Evolutionary conservation across 208 protist species (phyloP), one percentile per base, ranked within the genome.

Genomic region (Leishmania turanica): DNA sequence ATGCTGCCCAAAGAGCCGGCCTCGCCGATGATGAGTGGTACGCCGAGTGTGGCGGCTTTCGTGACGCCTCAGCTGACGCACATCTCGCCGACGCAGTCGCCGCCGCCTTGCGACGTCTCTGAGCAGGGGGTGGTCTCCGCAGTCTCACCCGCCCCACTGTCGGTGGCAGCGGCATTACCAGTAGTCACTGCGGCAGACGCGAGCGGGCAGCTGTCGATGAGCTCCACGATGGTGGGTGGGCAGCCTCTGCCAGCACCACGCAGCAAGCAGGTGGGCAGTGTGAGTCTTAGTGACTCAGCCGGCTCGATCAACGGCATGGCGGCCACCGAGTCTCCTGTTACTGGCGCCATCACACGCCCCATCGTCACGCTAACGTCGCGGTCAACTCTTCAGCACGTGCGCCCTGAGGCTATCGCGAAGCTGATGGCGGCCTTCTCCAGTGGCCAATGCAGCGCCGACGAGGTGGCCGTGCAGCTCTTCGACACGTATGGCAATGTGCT

Each of bases 171-270:
- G 24, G 75, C 58, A n/a, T 19, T 60, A 1, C 6, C 45, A 21
- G 71, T 65, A n/a, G 31, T 31, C 65, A 47, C 19, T 47, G 34
- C 34, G 21, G 45, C 31, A 1, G 69, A 71, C 65, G 40, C 65
- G 17, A 74, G 21, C 27, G 65, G 64, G 78, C 78, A 75, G 64
- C 71, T 62, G 64, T 60, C 69, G n/a, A 70, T 58, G 68, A 80
- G 34, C 53, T 73, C 66, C 34, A 78, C 85, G 8, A 89, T 78
- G 87, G 88, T 91, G 5, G 81, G 87, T 31, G 84, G 86, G 15
- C 89, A 86, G 75, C 84, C 84, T 27, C 82, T 91, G 53, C 90
- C 90, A 9, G 86, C 84, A 54, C 90, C 87, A 17, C 90, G 90
- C 31, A 92, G 88, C 77, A 65, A 73, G 51, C 80, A 78, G 42